Base-by-base conservation (phyloP, 1,284 basidiomycete species). In the Tremellales sp. region DNA sequence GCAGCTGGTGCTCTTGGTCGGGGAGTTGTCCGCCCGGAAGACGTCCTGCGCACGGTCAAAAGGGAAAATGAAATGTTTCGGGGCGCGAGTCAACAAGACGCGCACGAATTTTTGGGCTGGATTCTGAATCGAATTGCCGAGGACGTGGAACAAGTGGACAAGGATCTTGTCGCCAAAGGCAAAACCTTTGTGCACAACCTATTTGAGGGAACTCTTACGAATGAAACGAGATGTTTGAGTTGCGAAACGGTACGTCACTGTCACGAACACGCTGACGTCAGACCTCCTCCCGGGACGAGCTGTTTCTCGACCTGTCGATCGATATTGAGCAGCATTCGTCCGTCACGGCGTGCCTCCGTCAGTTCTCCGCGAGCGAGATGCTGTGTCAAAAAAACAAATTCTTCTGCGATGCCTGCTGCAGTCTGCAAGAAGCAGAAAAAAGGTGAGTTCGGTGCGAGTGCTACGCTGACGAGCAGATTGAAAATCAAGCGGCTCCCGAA, bases 341-440 rank as follows among this genome's bases (percentile, higher is more conserved):
- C 53, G 84, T 98, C 43, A 94, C 93, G 0, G 86, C 92, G 5
- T 97, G 94, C 71, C 79, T 98, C 43, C 81, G 91, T 38, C 89
- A 94, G 68, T 98, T 98, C 70, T 94, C 90, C 61, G 91, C 92
- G 32, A 90, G 86, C 67, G 95, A 98, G 74, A 98, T 97, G 92
- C 81, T 98, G 16, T 93, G 90, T 61, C 88, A 93, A 65, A 86
- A 83, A 68, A 97, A 98, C 79, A 98, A 97, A 75, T 98, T 97
- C 72, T 97, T 92, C 72, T 98, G 94, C 70, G 95, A 98, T 72
- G 82, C 85, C 14, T 98, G 94, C 73, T 93, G 92, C 61, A 90
- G 92, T 43, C 74, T 97, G 21, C 93, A 97, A 70, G 95, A 98
- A 72, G 94, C 95, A 0, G 94, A 98, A 76, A 94, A 95, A 76